These are phyloP conservation scores for Penicillium argentinense DNA, from an alignment of 495 filamentous ascomycete genomes.

Conservation along the genomic window DNA sequence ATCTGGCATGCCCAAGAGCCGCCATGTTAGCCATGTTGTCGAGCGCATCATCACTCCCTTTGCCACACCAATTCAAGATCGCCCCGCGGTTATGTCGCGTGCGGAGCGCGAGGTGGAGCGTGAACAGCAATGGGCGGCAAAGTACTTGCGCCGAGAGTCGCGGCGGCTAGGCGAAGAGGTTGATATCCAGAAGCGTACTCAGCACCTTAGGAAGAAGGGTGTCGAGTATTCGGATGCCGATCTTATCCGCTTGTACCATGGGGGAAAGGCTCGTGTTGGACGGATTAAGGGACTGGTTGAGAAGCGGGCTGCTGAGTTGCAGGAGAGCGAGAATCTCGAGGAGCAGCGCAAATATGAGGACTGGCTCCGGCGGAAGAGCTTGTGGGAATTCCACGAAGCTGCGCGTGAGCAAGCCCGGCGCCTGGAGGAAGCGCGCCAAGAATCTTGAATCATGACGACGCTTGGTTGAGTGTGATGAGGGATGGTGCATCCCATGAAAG, in stretches of 20 bases:
- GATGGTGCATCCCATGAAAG: not conserved
- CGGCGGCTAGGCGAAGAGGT: slow-evolving; percentile 28
- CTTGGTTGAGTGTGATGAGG: not conserved
- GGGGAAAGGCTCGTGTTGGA: slow-evolving; percentile 22
- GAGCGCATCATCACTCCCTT: slow-evolving; percentile 75
- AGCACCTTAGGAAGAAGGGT: not conserved
- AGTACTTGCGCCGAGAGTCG: slow-evolving; percentile 47
- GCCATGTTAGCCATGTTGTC: slow-evolving; percentile 72
- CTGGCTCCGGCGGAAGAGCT: not conserved
- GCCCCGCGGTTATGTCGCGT: slow-evolving; percentile 63
- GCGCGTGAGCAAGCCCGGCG: not conserved
- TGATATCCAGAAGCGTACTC: slow-evolving; percentile 6
- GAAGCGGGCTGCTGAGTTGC: slow-evolving; percentile 11
- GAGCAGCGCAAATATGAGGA: not conserved
- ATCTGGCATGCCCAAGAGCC: slow-evolving; percentile 61
- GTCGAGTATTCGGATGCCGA: slow-evolving; percentile 14
- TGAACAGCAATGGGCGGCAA: slow-evolving; percentile 47
- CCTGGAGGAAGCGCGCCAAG: not conserved
- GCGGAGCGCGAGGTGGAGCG: slow-evolving; percentile 57
- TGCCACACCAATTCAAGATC: slow-evolving; percentile 57
- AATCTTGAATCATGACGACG: too few relatives aligned
- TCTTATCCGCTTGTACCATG: slow-evolving; percentile 24
- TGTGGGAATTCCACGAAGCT: not conserved
- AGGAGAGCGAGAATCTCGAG: not conserved
- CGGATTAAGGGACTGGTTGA: slow-evolving; percentile 27